phyloP scores from a whole-genome alignment of 257 asterid species.

The Jasminum sambac region DNA sequence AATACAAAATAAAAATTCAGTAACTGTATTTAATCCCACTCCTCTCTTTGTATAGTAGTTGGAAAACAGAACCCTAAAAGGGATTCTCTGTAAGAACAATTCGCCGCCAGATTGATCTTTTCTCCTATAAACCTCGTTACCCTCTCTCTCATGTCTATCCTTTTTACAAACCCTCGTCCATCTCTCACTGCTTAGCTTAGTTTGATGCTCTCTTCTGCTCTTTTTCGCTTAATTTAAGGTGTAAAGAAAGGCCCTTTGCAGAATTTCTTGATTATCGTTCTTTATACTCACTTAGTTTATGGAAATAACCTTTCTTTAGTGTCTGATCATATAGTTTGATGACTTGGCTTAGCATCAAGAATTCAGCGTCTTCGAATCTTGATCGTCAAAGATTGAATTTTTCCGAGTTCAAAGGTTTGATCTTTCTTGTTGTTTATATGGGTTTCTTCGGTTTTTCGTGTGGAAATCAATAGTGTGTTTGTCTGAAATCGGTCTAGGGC shows the following conservation, averaged over 20 bases:
- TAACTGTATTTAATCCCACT: neutral
- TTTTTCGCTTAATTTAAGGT: neutral
- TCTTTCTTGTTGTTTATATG: neutral
- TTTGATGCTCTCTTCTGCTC: neutral
- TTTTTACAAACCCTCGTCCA: neutral
- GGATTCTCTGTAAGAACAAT: conserved; percentile 26
- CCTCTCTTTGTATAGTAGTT: conserved; percentile 4
- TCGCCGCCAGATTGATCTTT: conserved; percentile 32
- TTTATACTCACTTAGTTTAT: neutral
- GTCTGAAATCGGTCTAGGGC: neutral
- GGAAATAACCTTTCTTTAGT: neutral
- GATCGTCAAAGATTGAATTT: neutral
- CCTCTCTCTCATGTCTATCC: neutral
- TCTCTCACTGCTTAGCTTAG: neutral
- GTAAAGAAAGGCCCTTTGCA: neutral
- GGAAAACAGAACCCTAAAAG: conserved; percentile 30
- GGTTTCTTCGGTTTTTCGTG: neutral
- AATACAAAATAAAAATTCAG: neutral
- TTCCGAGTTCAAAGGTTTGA: neutral
- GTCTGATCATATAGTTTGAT: neutral
- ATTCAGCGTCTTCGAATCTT: neutral
- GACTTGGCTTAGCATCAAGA: neutral
- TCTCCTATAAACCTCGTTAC: neutral
- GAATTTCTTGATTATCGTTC: neutral
- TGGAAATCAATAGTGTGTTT: neutral